Evolutionary conservation across 257 asterid species (phyloP).

Genomic region (Capsicum rhomboideum): DNA sequence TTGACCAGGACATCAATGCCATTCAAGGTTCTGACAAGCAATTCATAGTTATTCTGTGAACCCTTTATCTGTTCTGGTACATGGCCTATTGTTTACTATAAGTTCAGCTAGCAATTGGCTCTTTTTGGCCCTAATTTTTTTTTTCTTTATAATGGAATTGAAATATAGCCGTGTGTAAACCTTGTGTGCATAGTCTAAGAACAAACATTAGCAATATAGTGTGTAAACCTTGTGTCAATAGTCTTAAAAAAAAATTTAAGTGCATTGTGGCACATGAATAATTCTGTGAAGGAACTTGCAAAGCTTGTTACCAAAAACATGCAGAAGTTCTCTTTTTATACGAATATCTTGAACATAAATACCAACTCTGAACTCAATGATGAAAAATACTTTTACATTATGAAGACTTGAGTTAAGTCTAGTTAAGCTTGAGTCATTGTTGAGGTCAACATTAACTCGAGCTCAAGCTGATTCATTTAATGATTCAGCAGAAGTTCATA

Average conservation of each 20-base stretch:
- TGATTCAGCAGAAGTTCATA: background rate
- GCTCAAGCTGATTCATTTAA: background rate
- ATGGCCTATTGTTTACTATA: background rate
- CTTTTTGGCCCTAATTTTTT: background rate
- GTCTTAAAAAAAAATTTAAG: background rate
- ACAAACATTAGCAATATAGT: background rate
- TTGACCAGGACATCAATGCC: slow-evolving; percentile 68
- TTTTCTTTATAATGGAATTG: background rate
- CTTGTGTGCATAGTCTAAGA: background rate
- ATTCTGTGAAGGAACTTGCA: background rate
- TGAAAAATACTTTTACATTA: background rate
- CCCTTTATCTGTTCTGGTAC: background rate
- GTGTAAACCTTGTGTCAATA: background rate
- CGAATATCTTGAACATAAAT: background rate
- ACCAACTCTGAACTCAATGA: background rate
- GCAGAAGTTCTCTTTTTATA: background rate
- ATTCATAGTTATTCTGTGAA: background rate
- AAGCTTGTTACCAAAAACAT: background rate
- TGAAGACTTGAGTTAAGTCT: background rate
- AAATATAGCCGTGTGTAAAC: background rate
- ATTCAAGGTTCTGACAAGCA: slow-evolving; percentile 58
- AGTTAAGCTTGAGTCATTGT: background rate
- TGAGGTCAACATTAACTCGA: background rate
- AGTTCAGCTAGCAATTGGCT: background rate
- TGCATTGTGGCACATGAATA: background rate